Conservation (phyloP, 208 protist species). For the Leishmania gerbilli region DNA sequence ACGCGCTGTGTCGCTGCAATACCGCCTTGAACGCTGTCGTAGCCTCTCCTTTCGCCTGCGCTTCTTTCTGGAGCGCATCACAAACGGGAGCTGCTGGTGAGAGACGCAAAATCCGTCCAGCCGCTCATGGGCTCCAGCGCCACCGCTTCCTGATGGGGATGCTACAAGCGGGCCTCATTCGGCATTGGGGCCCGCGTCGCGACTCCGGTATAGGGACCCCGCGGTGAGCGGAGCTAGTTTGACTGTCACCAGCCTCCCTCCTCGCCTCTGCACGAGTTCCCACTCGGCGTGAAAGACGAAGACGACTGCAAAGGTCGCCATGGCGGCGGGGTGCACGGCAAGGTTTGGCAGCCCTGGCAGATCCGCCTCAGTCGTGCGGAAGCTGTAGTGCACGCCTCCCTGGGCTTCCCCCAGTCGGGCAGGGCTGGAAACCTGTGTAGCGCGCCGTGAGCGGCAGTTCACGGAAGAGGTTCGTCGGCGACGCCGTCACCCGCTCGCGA, state of each 20-base stretch:
- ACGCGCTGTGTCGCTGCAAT: neutral
- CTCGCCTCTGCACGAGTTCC: constrained; percentile 13
- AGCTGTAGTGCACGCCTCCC: constrained; percentile 3
- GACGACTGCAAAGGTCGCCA: constrained; percentile 15
- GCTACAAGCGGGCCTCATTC: constrained; percentile 8
- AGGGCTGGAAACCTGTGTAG: constrained; percentile 26
- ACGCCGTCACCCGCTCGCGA: neutral
- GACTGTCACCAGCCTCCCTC: constrained; percentile 1
- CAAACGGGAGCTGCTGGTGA: neutral
- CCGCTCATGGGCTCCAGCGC: constrained; percentile 27
- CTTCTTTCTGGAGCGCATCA: neutral
- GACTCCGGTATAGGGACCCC: neutral
- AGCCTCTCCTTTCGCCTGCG: neutral
- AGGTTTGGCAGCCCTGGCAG: constrained; percentile 29
- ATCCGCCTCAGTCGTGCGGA: constrained; percentile 31
- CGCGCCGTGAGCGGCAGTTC: constrained; percentile 20
- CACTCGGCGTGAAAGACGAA: constrained; percentile 19
- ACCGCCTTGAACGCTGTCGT: neutral
- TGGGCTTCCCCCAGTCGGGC: neutral
- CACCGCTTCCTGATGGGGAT: constrained; percentile 13
- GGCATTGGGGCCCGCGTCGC: constrained; percentile 3
- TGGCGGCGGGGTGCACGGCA: constrained; percentile 9
- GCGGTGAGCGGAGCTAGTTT: constrained; percentile 13
- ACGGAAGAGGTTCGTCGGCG: constrained; percentile 20
- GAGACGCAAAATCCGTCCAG: constrained; percentile 11